Evolutionary conservation across 2,329 filamentous ascomycete genomes (phyloP).

Genomic region (Didymellaceae sp.): DNA sequence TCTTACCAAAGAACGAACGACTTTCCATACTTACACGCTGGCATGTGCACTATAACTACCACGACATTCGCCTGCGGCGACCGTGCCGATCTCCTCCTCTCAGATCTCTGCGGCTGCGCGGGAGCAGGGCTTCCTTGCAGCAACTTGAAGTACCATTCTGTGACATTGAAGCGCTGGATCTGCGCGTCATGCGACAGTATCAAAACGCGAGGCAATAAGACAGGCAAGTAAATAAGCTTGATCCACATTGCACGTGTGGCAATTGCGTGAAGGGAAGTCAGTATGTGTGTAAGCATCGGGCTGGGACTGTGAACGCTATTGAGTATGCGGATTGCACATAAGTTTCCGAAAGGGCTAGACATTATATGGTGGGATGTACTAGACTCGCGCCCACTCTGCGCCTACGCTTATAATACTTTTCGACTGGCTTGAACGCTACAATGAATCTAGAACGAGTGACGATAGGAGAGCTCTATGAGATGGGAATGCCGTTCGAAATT

Average conservation of each 20-base stretch:
- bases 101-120: not conserved
- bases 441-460: constrained; percentile 1
- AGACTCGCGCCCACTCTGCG: not conserved
- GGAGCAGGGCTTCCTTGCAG: not conserved
- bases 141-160: not conserved
- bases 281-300: no score
- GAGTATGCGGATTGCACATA: no score
- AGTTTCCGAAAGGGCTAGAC: not conserved
- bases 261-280: no score
- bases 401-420: constrained; percentile 2
- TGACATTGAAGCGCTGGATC: not conserved
- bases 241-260: no score
- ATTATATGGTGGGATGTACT: constrained; percentile 1
- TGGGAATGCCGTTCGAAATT: constrained; percentile 4
- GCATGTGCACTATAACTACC: not conserved
- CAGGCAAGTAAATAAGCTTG: no score
- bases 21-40: not conserved
- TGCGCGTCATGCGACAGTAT: not conserved
- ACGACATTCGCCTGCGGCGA: not conserved
- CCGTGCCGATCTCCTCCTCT: not conserved
- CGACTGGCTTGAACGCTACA: constrained; percentile 15
- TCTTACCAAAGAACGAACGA: no score
- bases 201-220: not conserved
- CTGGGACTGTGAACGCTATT: no score
- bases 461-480: not conserved